Base-by-base conservation (phyloP, 2,329 filamentous ascomycete genomes). In the Coniochaeta sp. region DNA sequence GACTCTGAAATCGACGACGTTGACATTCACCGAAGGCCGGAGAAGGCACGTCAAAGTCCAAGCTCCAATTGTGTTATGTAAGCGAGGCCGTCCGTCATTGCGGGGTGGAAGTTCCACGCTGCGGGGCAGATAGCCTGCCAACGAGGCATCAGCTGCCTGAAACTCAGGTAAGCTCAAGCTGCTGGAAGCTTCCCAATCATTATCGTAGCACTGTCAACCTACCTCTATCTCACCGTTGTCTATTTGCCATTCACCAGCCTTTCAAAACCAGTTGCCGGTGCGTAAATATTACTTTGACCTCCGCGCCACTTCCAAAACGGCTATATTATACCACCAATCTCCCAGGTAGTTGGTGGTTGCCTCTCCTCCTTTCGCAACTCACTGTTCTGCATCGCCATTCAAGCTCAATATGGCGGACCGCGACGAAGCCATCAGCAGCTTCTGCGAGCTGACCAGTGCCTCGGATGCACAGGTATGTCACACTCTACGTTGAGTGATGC, bases 361-460 rank as follows among this genome's bases (percentile, higher is more conserved):
- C 12, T 14, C 12, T 14, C 34, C 11, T 36, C 34, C 11, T 12
- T 36, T 14, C 34, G 7, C 12, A 9, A 36, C 7, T 33, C 34
- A 36, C 34, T 36, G 34, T 36, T 12, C 11, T 14, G 7, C 7
- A 6, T 12, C 8, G 11, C 34, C 54, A 38, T 34, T 16, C 54
- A 19, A 38, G 3, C 24, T 40, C 59, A 68, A 61, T 17, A 78
- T 77, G 75, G 71, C 73, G 28, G 72, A 71, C 62, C 77, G 77
- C 58, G 77, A 81, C 60, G 71, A 73, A 50, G 68, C 78, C 56
- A 74, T 80, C 65, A 77, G 76, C 67, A 77, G 83, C 69, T 85
- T 88, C 70, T 78, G 78, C 67, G 75, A 74, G 59, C 76, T 87
- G 67, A 86, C 84, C n/a, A 78, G 80, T 24, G 76, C 77, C 33